Evolutionary conservation across 2,329 filamentous ascomycete genomes (phyloP).

Genomic region (Sodiomyces alkalinus): DNA sequence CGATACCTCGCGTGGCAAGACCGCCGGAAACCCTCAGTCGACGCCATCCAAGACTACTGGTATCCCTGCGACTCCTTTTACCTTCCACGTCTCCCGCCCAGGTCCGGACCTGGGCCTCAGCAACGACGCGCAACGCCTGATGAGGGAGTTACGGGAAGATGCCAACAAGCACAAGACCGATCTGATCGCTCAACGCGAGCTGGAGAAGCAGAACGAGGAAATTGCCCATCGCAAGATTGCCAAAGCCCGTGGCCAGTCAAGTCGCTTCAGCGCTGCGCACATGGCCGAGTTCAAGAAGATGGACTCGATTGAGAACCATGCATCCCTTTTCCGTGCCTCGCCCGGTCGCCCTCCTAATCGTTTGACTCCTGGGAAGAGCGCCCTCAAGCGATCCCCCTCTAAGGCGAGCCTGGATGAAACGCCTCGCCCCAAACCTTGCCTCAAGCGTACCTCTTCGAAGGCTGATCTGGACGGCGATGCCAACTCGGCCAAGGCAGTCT

Average conservation of each 20-base stretch:
- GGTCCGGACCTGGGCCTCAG: constrained; percentile 38
- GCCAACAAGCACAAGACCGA: constrained; percentile 10
- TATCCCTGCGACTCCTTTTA: constrained; percentile 44
- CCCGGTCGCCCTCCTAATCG: no score
- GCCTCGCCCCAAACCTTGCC: constrained; percentile 15
- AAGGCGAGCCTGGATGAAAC: constrained; percentile 26
- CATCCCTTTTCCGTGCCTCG: constrained; percentile 58
- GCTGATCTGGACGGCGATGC: constrained; percentile 16
- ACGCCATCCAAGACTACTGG: constrained; percentile 48
- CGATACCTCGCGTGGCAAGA: constrained; percentile 25
- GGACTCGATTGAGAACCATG: constrained; percentile 84
- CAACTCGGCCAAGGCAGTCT: constrained; percentile 26
- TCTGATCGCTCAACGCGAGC: constrained; percentile 34
- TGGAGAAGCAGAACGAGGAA: constrained; percentile 30
- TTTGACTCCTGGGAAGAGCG: constrained; percentile 30
- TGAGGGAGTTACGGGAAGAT: constrained; percentile 50
- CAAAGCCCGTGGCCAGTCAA: constrained; percentile 59
- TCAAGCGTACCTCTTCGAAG: constrained; percentile 30
- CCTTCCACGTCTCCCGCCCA: constrained; percentile 45
- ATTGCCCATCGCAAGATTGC: constrained; percentile 53
- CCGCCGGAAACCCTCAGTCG: constrained; percentile 25
- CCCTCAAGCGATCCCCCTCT: constrained; percentile 25
- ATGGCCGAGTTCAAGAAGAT: constrained; percentile 90
- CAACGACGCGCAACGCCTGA: constrained; percentile 42
- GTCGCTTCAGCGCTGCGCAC: constrained; percentile 73